Evolutionary conservation across 192 early-diverging fungal species (phyloP).

Genomic region (Coemansia sp.): DNA sequence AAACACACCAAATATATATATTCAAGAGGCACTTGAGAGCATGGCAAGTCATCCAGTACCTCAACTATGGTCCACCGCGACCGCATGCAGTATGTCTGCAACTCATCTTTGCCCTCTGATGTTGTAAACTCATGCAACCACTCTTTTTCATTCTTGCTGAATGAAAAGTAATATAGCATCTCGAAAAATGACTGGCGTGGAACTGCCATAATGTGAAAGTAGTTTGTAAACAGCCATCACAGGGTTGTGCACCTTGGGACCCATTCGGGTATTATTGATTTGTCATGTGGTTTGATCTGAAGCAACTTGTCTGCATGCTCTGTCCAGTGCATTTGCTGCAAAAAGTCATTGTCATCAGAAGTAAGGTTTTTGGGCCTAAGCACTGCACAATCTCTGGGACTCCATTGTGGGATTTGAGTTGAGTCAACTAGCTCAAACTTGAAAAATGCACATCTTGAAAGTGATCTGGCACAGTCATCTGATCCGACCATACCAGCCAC

Average conservation of each 20-base stretch:
- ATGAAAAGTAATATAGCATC: slow-evolving; percentile 76
- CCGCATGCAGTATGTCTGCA: slow-evolving; percentile 82
- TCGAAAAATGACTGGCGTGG: slow-evolving; percentile 92
- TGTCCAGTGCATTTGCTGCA: slow-evolving; percentile 58
- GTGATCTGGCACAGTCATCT: slow-evolving; percentile 74
- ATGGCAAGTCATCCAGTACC: slow-evolving; percentile 78
- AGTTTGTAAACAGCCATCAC: slow-evolving; percentile 65
- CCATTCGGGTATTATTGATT: neutral
- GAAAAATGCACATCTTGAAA: slow-evolving; percentile 91
- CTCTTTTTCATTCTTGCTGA: slow-evolving; percentile 64
- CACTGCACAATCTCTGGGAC: slow-evolving; percentile 78
- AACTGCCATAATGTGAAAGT: slow-evolving; percentile 82
- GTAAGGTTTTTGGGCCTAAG: slow-evolving; percentile 71
- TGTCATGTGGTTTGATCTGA: neutral
- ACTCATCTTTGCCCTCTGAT: slow-evolving; percentile 80
- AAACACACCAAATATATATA: slow-evolving; percentile 83
- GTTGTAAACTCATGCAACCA: slow-evolving; percentile 78
- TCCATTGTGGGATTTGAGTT: slow-evolving; percentile 8
- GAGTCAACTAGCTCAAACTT: slow-evolving; percentile 53
- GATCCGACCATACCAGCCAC: slow-evolving; percentile 55
- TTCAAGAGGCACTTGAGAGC: slow-evolving; percentile 67
- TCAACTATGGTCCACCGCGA: slow-evolving; percentile 78
- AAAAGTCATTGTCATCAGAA: slow-evolving; percentile 65
- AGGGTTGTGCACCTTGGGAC: slow-evolving; percentile 55
- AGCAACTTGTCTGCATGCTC: slow-evolving; percentile 49